phyloP scores from a whole-genome alignment of 2,329 filamentous ascomycete genomes.

The Macrophomina pseudophaseolina region DNA sequence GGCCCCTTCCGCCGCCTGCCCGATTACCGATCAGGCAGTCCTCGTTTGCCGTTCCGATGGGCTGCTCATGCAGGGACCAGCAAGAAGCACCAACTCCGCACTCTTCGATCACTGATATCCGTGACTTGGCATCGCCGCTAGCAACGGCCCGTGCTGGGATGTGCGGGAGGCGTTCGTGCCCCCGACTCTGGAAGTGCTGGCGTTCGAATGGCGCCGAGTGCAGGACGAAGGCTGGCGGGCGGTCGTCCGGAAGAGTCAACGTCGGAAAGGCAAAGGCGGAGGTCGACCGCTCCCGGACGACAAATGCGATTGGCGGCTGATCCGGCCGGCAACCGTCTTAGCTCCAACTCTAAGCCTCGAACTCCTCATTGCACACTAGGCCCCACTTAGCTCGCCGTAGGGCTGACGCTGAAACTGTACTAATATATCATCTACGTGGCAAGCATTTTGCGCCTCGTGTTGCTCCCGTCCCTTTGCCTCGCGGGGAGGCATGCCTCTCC shows the following conservation, averaged over 20 bases:
- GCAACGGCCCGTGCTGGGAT: background rate
- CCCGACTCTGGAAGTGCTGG: background rate
- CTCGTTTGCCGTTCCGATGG: background rate
- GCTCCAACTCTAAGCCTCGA: slow-evolving; percentile 3
- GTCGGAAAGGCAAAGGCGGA: background rate
- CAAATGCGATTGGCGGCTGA: background rate
- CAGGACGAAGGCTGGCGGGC: background rate
- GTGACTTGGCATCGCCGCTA: background rate
- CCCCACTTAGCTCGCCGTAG: background rate
- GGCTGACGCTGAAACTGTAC: slow-evolving; percentile 1
- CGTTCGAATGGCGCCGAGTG: background rate
- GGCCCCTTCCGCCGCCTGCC: background rate
- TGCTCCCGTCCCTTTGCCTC: background rate
- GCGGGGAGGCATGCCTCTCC: background rate
- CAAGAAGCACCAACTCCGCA: background rate
- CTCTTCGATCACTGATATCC: background rate
- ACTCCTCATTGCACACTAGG: background rate
- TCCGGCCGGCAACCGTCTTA: background rate
- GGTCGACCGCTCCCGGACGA: no score
- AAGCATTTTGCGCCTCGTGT: background rate
- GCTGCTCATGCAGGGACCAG: background rate
- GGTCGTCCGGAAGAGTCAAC: background rate
- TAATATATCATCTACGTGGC: background rate
- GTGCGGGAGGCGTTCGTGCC: background rate
- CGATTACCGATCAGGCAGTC: background rate